Conservation (phyloP, 768 basidiomycete species). For the Rhodotorula toruloides region DNA sequence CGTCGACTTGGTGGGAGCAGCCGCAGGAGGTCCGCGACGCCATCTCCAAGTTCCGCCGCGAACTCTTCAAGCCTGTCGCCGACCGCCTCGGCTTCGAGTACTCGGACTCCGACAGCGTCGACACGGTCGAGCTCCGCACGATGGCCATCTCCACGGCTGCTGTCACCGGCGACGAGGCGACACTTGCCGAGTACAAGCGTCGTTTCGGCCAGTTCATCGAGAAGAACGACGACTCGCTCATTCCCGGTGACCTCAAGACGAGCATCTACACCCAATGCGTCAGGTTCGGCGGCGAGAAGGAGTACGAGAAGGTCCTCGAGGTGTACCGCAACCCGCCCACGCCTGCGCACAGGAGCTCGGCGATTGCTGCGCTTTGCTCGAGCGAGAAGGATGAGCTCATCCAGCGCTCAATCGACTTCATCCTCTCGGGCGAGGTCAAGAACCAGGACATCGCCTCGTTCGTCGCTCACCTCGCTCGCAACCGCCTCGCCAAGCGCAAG, state of each 20-base stretch:
- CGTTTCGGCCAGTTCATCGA: conserved; percentile 68
- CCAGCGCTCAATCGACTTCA: conserved; percentile 35
- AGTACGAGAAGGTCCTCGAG: conserved; percentile 60
- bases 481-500: conserved; percentile 56
- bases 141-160: conserved; percentile 62
- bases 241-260: conserved; percentile 72
- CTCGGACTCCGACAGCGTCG: conserved; percentile 60
- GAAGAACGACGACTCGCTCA: conserved; percentile 67
- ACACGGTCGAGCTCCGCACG: conserved; percentile 67
- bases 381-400: conserved; percentile 58
- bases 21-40: conserved; percentile 54
- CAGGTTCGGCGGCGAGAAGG: conserved; percentile 63
- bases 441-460: conserved; percentile 60
- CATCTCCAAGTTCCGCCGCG: conserved; percentile 44
- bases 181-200: conserved; percentile 63
- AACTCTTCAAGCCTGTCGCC: conserved; percentile 64
- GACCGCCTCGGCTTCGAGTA: conserved; percentile 74
- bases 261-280: conserved; percentile 55
- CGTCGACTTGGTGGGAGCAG: conserved; percentile 79
- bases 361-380: conserved; percentile 62
- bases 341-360: conserved; percentile 62
- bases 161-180: conserved; percentile 50
- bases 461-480: conserved; percentile 58
- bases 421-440: conserved; percentile 55
- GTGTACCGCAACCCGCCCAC: conserved; percentile 69